Evolutionary conservation across 2,329 filamentous ascomycete genomes (phyloP).

Genomic region (Pestalotiopsis fici): DNA sequence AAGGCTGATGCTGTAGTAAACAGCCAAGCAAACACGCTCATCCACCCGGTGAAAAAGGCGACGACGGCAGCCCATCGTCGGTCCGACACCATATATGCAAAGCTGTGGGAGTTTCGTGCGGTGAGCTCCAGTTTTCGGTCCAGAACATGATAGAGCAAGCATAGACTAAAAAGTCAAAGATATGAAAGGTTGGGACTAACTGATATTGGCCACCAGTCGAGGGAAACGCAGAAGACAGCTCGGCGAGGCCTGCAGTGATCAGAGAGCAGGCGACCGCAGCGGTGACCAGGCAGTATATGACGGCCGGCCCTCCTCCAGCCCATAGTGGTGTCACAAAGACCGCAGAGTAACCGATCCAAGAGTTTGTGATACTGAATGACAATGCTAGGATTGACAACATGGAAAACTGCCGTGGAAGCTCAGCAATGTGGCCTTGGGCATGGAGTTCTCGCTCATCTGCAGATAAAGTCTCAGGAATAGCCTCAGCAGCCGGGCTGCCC

Average conservation of each 20-base stretch:
- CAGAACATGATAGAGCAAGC: neutral
- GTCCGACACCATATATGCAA: neutral
- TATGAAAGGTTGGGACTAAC: neutral
- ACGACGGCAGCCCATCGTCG: neutral
- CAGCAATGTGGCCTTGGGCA: neutral
- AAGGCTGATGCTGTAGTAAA: neutral
- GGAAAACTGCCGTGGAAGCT: neutral
- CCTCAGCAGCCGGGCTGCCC: neutral
- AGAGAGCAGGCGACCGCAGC: neutral
- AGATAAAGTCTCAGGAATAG: neutral
- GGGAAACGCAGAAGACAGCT: neutral
- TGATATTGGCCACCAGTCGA: neutral
- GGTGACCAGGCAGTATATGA: neutral
- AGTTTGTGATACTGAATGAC: neutral
- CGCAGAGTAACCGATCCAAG: neutral
- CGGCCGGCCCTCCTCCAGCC: neutral
- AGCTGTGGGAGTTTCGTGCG: neutral
- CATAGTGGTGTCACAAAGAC: neutral
- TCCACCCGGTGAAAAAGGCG: neutral
- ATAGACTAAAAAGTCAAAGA: neutral
- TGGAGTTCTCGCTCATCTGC: neutral
- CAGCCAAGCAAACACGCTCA: neutral
- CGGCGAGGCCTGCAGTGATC: neutral
- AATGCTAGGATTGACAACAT: neutral
- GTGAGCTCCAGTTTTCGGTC: neutral